Evolutionary conservation across 108 stramenopile species (phyloP).

Genomic region (Skeletonema grethae): DNA sequence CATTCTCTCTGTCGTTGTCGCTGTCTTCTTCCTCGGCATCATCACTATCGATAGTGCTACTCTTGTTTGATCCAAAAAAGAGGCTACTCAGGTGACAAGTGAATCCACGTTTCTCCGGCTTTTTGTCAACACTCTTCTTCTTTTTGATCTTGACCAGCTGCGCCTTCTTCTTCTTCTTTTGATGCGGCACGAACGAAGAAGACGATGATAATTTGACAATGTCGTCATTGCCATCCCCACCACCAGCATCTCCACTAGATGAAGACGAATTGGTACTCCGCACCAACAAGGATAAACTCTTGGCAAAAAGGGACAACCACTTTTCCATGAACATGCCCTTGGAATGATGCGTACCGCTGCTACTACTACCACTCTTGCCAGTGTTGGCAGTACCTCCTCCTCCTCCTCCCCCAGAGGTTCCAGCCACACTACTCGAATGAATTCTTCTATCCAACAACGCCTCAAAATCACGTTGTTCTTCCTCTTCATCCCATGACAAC

Average conservation of each 20-base stretch:
- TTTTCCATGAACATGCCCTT: conserved; percentile 52
- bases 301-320: conserved; percentile 48
- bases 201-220: not conserved
- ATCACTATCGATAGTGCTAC: not conserved
- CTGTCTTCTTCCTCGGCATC: not conserved
- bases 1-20: not conserved
- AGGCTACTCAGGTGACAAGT: not conserved
- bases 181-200: not conserved
- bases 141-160: not conserved
- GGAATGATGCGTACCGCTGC: conserved; percentile 10
- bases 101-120: not conserved
- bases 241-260: not conserved
- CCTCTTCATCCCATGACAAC: conserved; percentile 28
- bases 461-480: conserved; percentile 44
- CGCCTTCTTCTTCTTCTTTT: not conserved
- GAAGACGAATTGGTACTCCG: not conserved
- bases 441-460: conserved; percentile 19
- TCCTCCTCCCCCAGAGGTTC: not conserved
- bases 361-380: not conserved
- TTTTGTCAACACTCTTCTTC: not conserved
- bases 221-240: not conserved
- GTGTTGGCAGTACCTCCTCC: not conserved
- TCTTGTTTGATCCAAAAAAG: not conserved
- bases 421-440: not conserved
- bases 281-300: conserved; percentile 32